Base-by-base conservation (phyloP, 2,329 filamentous ascomycete genomes). In the Penicillium sp. region DNA sequence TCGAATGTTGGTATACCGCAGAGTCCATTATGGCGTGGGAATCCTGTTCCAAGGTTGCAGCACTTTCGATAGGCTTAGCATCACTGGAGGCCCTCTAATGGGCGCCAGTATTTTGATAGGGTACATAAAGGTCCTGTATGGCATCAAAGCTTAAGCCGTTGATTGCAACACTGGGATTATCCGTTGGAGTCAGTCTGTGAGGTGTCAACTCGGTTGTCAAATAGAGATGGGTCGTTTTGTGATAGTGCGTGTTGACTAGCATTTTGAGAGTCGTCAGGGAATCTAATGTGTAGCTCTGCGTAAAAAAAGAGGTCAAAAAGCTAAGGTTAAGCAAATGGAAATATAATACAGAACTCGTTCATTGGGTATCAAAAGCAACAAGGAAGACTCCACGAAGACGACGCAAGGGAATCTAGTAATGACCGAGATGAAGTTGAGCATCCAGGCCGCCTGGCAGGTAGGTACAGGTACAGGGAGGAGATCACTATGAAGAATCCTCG, bases 221-320 rank as follows among this genome's bases (percentile, higher is more conserved):
- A 21, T 15, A 15, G 6, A 89, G 82, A 62, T 89, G 85, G 2
- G 84, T 62, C 3, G 80, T 83, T 66, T 86, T 84, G 60, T 81
- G 82, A 29, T 79, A 63, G 33, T 86, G 81, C 62, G 15, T 13
- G n/a, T 47, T 33, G 3, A 15, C 6, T 47, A 21, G 45, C 12
- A 17, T 1, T 9, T 33, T 33, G 29, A 33, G 19, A 17, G 27
- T 47, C 13, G 8, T 1, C 7, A 4, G 6, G 6, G 2, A 17
- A 31, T 21, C n/a, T 15, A 31, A 17, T 35, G 3, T 17, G n/a
- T 33, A 47, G 27, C n/a, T 17, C 7, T 72, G 66, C 86, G 80
- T 69, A 82, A 84, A 42, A 83, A 83, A 75, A 52, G n/a, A 84
- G 74, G 66, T 84, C 81, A n/a, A 37, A 79, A 73, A 48, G 70